These are phyloP conservation scores for Otatea glauca DNA, from an alignment of 176 grass and related monocot genomes.

Conservation along the genomic window DNA sequence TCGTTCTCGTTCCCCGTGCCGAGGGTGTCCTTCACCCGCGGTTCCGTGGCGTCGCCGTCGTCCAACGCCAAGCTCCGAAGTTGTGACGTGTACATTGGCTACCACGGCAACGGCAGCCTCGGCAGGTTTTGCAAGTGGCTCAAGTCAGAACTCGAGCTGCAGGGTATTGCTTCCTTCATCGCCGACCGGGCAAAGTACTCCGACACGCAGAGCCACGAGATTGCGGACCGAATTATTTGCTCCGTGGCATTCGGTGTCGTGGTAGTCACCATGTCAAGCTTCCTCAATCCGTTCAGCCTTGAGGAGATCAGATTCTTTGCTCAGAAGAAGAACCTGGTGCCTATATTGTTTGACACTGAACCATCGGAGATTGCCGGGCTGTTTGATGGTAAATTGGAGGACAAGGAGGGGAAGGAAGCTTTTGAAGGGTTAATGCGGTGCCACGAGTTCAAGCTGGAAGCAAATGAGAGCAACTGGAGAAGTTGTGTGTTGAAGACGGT, in stretches of 20 bases:
- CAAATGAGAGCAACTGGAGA: slow-evolving; percentile 86
- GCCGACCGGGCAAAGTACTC: slow-evolving; percentile 90
- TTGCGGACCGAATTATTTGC: slow-evolving; percentile 91
- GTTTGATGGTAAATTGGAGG: slow-evolving; percentile 77
- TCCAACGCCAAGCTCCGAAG: slow-evolving; percentile 91
- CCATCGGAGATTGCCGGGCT: slow-evolving; percentile 65
- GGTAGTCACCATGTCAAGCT: slow-evolving; percentile 79
- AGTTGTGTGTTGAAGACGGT: slow-evolving; percentile 73
- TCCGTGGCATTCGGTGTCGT: slow-evolving; percentile 77
- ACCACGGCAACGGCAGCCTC: slow-evolving; percentile 82
- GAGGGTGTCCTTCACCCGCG: slow-evolving; percentile 78
- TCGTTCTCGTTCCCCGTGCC: slow-evolving; percentile 98
- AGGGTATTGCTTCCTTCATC: slow-evolving; percentile 93
- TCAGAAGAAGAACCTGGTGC: slow-evolving; percentile 97
- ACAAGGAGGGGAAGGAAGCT: slow-evolving; percentile 88
- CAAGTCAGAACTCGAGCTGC: slow-evolving; percentile 90
- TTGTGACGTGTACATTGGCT: slow-evolving; percentile 95
- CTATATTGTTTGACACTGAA: slow-evolving; percentile 78
- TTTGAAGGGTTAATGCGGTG: slow-evolving; percentile 85
- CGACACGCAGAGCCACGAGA: slow-evolving; percentile 85
- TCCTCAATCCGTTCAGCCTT: slow-evolving; percentile 82
- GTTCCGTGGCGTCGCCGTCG: slow-evolving; percentile 70
- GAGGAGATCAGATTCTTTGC: slow-evolving; percentile 96
- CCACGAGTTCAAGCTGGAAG: slow-evolving; percentile 86
- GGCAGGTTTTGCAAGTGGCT: slow-evolving; percentile 94